A percentile compares a stretch with the other conserved stretches of the same genome.
Conservation (phyloP, 2,329 filamentous ascomycete species). For the Claviceps quebecensis region DNA sequence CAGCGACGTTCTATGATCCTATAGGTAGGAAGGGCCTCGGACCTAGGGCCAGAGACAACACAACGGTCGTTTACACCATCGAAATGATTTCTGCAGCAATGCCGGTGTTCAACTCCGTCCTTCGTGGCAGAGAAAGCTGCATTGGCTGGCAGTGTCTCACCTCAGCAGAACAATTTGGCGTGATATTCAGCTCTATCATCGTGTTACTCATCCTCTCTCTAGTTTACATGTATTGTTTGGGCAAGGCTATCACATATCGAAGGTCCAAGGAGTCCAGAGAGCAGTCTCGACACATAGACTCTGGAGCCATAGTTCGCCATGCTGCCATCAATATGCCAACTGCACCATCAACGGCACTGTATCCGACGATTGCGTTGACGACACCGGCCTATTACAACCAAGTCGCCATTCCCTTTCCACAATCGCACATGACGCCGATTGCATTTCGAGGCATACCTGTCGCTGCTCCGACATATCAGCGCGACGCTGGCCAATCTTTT, state of each 20-base stretch:
- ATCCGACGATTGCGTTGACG: neutral
- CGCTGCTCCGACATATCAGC: neutral
- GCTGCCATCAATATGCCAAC: neutral
- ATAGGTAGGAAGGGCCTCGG: too few relatives aligned
- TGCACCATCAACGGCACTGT: neutral
- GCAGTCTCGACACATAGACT: neutral
- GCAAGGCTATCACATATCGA: conserved; percentile 9
- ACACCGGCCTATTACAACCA: neutral
- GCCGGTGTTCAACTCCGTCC: neutral
- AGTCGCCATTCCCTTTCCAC: neutral
- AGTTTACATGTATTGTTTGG: conserved; percentile 22
- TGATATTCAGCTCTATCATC: conserved; percentile 23
- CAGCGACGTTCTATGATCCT: neutral
- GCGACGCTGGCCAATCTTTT: neutral
- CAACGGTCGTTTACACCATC: neutral
- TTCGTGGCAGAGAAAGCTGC: conserved; percentile 10
- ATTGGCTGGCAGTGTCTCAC: conserved; percentile 27
- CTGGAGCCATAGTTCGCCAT: neutral
- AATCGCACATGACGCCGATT: neutral
- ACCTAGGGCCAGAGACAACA: neutral
- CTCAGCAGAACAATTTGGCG: conserved; percentile 21
- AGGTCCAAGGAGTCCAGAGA: neutral
- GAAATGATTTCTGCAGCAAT: neutral
- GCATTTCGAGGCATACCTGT: conserved; percentile 1
- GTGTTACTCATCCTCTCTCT: conserved; percentile 15